phyloP scores from a whole-genome alignment of 495 filamentous ascomycete species.

The Podospora comata region DNA sequence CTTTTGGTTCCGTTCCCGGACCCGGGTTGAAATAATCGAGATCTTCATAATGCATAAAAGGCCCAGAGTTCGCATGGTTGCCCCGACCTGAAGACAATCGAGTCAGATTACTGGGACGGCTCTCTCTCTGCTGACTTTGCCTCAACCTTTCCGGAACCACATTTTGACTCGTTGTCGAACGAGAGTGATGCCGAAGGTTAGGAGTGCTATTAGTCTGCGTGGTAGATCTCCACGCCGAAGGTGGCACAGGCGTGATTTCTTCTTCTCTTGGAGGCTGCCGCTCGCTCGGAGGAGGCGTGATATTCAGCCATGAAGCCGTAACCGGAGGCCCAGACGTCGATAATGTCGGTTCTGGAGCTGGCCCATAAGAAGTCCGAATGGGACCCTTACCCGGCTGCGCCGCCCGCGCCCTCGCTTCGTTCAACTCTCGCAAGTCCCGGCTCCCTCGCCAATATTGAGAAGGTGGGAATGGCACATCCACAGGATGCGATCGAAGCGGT shows the following conservation, averaged over 20 bases:
- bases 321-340: not conserved
- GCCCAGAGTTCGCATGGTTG: not conserved
- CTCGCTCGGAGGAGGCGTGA: not conserved
- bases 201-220: not conserved
- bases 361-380: constrained; percentile 19
- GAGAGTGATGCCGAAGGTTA: not conserved
- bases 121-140: not conserved
- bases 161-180: not conserved
- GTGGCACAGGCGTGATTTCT: constrained; percentile 12
- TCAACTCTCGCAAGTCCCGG: constrained; percentile 24
- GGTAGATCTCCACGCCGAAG: not conserved
- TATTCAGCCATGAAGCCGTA: not conserved
- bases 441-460: constrained; percentile 19
- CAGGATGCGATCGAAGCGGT: not conserved
- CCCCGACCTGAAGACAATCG: not conserved
- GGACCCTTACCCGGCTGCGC: constrained; percentile 9
- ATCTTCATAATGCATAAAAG: constrained; percentile 38
- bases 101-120: not conserved
- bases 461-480: constrained; percentile 12
- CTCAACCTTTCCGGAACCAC: not conserved
- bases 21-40: constrained; percentile 22
- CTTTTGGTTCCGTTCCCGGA: constrained; percentile 17
- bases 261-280: constrained; percentile 1
- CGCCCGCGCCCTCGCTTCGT: constrained; percentile 23
- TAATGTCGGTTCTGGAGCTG: constrained; percentile 16